Evolutionary conservation across 2,329 filamentous ascomycete species (phyloP), one percentile per base, ranked within the genome.

Genomic region (Phialocephala subalpina): DNA sequence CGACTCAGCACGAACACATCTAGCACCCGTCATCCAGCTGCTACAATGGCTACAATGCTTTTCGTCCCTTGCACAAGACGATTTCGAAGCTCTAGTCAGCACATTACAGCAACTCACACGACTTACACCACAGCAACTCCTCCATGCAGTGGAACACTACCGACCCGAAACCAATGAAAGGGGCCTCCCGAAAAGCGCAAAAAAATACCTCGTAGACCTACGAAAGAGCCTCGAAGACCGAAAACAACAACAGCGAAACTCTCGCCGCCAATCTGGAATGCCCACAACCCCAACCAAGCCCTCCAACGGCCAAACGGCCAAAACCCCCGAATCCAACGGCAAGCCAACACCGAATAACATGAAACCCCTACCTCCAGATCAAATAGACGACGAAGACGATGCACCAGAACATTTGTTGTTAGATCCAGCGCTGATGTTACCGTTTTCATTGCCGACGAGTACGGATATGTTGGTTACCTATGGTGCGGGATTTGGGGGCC

Each of bases 21-120:
- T 99, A 22, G 91, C 92, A 8, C 96, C 96, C 4, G 87, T 97
- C 22, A 94, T 98, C 63, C 96, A 99, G 78, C 84, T 99, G 2
- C 83, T 99, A 6, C 96, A 99, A 79, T 99, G 96, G 96, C 83
- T 99, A 40, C 96, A 99, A 77, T 97, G 94, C 78, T 98, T 98
- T 79, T 98, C 96, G 1, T 97, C 94, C 0, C 85, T 98, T 3
- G 93, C 90, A 5, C 81, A 83, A 12, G 94, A 98, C 75, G 94
- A 98, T 75, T 82, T 96, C 42, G 94, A 97, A 75, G 93, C 93
- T 2, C 85, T 99, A 18, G 89, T 97, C 35, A 92, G 89, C 18
- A 99, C 96, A 0, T 81, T 98, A 25, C 91, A 97, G 75, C 96
- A 98, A 77, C 84, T 99, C 47, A 94, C 93, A 70, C 86, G 90